Base-by-base conservation (phyloP, 306 rosid species). In the Castanopsis chinensis region DNA sequence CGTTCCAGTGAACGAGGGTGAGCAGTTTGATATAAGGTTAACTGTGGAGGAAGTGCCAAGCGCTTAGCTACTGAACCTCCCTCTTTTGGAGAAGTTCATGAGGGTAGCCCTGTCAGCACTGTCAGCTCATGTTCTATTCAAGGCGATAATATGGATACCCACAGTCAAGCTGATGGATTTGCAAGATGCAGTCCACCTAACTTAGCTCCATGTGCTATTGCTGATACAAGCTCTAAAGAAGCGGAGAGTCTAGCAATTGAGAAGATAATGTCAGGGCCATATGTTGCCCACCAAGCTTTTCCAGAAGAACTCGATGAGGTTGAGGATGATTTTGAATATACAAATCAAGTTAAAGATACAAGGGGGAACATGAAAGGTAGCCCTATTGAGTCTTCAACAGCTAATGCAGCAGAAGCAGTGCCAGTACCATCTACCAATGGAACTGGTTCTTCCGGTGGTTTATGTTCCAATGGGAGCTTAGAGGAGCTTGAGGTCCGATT, bases 401-500 rank as follows among this genome's bases (percentile, higher is more conserved):
- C 76, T 49, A 84, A 82, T 58, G 84, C 78, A 14, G 82, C 77
- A 60, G 81, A 53, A 30, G 83, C 80, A 71, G 85, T 58, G 32
- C 81, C 71, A 41, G 78, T 83, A 70, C 76, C 82, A 77, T 82
- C 80, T 25, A 73, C 76, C 55, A 71, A 58, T 60, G 92, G 79
- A 82, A 60, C 88, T 49, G 76, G 74, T 20, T 83, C 65, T 79
- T 74, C 84, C 18, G 23, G 83, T 64, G 52, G 63, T 82, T 78
- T 84, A 73, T 79, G 53, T 76, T 69, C 75, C 76, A 84, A 69
- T 63, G 89, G 86, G 37, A 86, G 76, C 88, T 72, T 88, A 88
- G 99, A 93, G 77, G 98, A 95, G 90, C 99, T 95, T 70, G 99
- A 95, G 99, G 99, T 89, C 80, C 32, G 9, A 53, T 28, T 73